phyloP scores from a whole-genome alignment of 2,329 filamentous ascomycete genomes.

The Aureobasidium sp. region DNA sequence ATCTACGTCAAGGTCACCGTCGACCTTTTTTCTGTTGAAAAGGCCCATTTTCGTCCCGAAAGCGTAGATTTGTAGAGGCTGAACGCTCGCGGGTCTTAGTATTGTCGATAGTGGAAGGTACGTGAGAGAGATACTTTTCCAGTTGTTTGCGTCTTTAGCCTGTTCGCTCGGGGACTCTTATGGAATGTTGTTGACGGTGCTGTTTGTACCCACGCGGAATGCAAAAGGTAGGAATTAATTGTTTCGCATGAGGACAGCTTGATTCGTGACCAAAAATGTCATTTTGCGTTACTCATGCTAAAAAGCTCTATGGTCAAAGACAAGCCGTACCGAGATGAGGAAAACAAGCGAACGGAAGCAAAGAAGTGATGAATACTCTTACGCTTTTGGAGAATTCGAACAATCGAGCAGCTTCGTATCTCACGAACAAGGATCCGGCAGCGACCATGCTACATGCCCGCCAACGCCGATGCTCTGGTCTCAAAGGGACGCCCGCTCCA shows the following conservation, averaged over 20 bases:
- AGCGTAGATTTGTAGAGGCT: not conserved
- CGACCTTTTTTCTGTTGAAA: not conserved
- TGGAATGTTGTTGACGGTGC: not conserved
- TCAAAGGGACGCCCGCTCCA: not conserved
- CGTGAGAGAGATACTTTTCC: not conserved
- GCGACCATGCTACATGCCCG: not conserved
- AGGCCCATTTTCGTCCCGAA: not conserved
- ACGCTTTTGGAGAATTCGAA: not conserved
- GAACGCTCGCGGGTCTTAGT: not conserved
- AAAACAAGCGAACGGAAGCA: not conserved
- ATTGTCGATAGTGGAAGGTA: not conserved
- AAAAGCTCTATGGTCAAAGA: not conserved
- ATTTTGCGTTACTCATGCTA: conserved; percentile 1
- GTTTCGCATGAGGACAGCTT: not conserved
- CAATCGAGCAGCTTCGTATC: not conserved
- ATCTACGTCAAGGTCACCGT: not conserved
- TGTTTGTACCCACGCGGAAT: not conserved
- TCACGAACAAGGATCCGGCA: not conserved
- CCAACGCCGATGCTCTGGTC: not conserved
- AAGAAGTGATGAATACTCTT: not conserved
- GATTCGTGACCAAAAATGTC: not conserved
- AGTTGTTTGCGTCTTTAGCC: not conserved
- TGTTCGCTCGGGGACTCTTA: not conserved
- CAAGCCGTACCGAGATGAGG: not conserved
- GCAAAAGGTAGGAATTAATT: not conserved